Conservation (phyloP, 2,329 filamentous ascomycete species). For the Clonostachys solani region DNA sequence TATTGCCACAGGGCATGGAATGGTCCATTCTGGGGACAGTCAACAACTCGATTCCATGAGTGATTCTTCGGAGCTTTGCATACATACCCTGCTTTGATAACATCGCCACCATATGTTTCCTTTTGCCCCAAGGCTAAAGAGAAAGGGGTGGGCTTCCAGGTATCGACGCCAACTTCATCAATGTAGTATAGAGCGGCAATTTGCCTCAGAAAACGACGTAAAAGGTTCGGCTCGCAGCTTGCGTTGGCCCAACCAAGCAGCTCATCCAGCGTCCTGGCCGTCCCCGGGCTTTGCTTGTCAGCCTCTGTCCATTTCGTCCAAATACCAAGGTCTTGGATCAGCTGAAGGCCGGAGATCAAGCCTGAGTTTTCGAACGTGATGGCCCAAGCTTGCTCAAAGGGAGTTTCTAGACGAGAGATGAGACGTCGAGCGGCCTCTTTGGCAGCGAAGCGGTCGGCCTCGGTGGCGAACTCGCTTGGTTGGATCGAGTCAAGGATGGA, state of each 20-base stretch:
- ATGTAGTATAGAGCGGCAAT: conserved; percentile 21
- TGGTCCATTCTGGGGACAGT: conserved; percentile 14
- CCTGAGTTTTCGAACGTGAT: conserved; percentile 21
- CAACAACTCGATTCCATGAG: not conserved
- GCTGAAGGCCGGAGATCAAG: conserved; percentile 19
- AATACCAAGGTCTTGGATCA: conserved; percentile 19
- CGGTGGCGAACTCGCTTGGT: conserved; percentile 2
- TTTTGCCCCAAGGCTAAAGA: conserved; percentile 21
- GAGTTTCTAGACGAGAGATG: conserved; percentile 20
- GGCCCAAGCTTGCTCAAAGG: conserved; percentile 22
- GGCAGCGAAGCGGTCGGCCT: conserved; percentile 6
- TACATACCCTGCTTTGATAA: conserved; percentile 19
- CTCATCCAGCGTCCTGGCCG: conserved; percentile 17
- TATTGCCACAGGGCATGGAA: conserved; percentile 18
- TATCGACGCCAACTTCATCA: conserved; percentile 19
- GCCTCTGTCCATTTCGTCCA: conserved; percentile 20
- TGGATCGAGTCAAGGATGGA: conserved; percentile 1
- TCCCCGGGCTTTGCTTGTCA: conserved; percentile 10
- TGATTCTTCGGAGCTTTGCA: not conserved
- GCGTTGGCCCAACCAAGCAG: conserved; percentile 15
- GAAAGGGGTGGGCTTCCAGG: conserved; percentile 21
- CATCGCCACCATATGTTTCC: conserved; percentile 18
- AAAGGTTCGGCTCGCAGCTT: conserved; percentile 16
- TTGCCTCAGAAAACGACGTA: conserved; percentile 21
- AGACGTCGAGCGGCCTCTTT: conserved; percentile 17